Conservation (phyloP, 2,329 filamentous ascomycete species). For the Samsoniella hepiali region DNA sequence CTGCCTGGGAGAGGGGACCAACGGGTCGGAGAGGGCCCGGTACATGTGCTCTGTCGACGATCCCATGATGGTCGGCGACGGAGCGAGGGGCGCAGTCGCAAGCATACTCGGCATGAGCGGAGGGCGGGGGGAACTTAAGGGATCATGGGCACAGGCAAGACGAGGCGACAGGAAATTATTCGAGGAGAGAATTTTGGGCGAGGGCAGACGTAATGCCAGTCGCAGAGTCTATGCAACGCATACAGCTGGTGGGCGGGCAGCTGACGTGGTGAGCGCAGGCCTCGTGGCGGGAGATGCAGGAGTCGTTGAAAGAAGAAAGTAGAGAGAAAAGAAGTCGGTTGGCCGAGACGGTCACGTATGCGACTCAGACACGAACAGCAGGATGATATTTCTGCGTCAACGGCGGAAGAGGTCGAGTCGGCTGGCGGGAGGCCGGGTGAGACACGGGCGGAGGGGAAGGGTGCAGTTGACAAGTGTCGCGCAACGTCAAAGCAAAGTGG, state of each 20-base stretch:
- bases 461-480: background rate
- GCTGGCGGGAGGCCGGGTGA: constrained; percentile 15
- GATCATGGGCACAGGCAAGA: constrained; percentile 7
- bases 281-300: background rate
- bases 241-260: background rate
- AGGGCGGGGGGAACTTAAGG: background rate
- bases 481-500: background rate
- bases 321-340: background rate
- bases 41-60: constrained; percentile 29
- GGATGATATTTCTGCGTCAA: constrained; percentile 9
- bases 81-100: constrained; percentile 26
- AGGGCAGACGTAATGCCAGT: background rate
- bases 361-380: constrained; percentile 11
- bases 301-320: background rate
- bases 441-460: constrained; percentile 7
- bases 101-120: constrained; percentile 27
- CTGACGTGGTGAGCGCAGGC: background rate
- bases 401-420: constrained; percentile 5
- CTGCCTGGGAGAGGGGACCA: constrained; percentile 33
- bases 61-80: constrained; percentile 34
- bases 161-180: background rate
- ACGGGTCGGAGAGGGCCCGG: constrained; percentile 25
- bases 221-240: constrained; percentile 1
- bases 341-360: background rate
- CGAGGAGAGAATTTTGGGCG: background rate